phyloP scores from a whole-genome alignment of 805 yeast genomes.

The Cyberlindnera samutprakarnensis region DNA sequence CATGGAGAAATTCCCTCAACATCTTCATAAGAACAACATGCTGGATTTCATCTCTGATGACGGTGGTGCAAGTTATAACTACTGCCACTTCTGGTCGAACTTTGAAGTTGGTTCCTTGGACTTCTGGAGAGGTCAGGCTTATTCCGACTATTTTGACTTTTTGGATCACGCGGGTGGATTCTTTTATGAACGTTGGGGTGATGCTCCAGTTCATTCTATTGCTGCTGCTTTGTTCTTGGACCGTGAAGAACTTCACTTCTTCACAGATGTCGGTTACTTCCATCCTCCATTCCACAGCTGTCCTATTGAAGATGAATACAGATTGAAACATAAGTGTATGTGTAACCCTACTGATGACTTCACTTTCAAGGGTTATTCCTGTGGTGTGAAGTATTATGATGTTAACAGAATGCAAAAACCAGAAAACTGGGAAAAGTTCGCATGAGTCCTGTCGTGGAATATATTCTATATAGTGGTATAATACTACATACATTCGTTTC shows the following conservation, averaged over 20 bases:
- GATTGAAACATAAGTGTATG: conserved; percentile 58
- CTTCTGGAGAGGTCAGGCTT: conserved; percentile 58
- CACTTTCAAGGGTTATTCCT: conserved; percentile 75
- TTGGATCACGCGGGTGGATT: conserved; percentile 72
- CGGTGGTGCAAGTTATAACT: conserved; percentile 58
- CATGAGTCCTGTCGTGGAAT: conserved; percentile 2
- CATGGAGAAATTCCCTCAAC: conserved; percentile 35
- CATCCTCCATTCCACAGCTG: conserved; percentile 79
- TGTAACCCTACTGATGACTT: conserved; percentile 70
- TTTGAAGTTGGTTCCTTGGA: conserved; percentile 69
- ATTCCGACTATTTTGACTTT: conserved; percentile 51
- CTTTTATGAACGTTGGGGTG: conserved; percentile 89
- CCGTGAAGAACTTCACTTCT: conserved; percentile 55
- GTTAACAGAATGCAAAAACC: conserved; percentile 52
- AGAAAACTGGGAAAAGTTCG: conserved; percentile 57
- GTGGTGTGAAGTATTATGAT: conserved; percentile 56
- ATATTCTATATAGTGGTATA: neutral
- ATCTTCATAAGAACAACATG: conserved; percentile 41
- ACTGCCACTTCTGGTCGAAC: conserved; percentile 82
- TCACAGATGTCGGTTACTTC: conserved; percentile 69
- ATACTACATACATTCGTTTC: neutral
- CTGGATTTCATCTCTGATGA: conserved; percentile 60
- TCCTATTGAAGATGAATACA: conserved; percentile 58
- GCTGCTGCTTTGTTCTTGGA: conserved; percentile 60
- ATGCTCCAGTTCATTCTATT: conserved; percentile 81